phyloP scores from a whole-genome alignment of 1,284 basidiomycete species.

The Ustilago crameri region DNA sequence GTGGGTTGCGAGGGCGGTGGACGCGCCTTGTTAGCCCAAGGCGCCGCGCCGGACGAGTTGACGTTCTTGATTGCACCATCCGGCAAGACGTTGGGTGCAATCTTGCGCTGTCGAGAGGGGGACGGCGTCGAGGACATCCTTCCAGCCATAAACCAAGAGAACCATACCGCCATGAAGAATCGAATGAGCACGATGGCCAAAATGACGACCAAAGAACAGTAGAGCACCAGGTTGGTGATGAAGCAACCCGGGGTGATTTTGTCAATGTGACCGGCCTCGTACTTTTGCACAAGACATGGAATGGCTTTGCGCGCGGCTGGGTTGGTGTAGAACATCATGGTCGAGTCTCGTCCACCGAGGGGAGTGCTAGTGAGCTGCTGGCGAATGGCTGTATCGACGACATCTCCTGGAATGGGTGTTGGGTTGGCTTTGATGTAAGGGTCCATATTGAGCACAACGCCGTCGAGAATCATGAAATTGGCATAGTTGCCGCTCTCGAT shows the following conservation, averaged over 20 bases:
- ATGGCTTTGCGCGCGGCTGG: constrained; percentile 49
- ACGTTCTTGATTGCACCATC: constrained; percentile 86
- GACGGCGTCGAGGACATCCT: constrained; percentile 68
- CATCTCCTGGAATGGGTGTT: constrained; percentile 77
- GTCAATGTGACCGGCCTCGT: constrained; percentile 87
- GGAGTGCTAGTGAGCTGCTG: constrained; percentile 73
- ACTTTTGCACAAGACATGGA: constrained; percentile 61
- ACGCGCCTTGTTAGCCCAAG: constrained; percentile 74
- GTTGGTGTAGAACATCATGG: constrained; percentile 69
- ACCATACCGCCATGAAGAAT: constrained; percentile 94
- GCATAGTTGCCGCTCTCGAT: constrained; percentile 45
- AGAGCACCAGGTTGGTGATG: constrained; percentile 87
- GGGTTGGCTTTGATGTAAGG: constrained; percentile 85
- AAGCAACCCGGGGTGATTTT: constrained; percentile 97
- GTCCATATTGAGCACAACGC: constrained; percentile 89
- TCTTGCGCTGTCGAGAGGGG: constrained; percentile 71
- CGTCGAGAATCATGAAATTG: constrained; percentile 78
- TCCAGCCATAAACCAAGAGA: constrained; percentile 96
- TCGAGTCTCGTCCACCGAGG: constrained; percentile 83
- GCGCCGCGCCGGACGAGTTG: constrained; percentile 88
- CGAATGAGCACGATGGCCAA: constrained; percentile 88
- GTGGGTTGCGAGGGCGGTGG: constrained; percentile 46
- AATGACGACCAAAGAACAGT: constrained; percentile 89
- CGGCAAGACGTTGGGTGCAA: constrained; percentile 72
- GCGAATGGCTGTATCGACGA: constrained; percentile 85